phyloP scores from a whole-genome alignment of 305 asterid species.

The Fraxinus ornus region DNA sequence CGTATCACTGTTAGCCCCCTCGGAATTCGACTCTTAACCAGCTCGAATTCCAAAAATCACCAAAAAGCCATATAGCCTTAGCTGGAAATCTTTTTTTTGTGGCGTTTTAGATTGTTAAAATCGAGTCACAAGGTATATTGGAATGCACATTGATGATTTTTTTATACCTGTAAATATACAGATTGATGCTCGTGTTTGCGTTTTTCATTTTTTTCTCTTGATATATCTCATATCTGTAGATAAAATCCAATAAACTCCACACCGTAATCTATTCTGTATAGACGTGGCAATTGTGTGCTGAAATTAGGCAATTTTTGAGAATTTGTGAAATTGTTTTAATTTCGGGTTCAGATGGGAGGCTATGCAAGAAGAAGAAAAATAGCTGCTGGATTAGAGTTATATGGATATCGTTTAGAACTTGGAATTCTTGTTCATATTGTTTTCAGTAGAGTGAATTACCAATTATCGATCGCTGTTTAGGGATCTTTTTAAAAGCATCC shows the following conservation, averaged over 20 bases:
- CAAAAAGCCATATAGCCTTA: neutral
- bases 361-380: neutral
- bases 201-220: neutral
- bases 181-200: neutral
- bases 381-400: neutral
- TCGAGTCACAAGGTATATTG: neutral
- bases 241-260: neutral
- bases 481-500: neutral
- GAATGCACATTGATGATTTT: neutral
- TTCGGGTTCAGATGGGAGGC: conserved; percentile 4
- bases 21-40: neutral
- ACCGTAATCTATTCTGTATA: neutral
- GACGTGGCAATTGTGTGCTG: neutral
- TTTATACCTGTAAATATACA: neutral
- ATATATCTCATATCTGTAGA: neutral
- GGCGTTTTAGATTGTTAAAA: conserved; percentile 1
- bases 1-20: neutral
- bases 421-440: neutral
- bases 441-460: neutral
- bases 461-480: neutral
- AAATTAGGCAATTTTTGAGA: conserved; percentile 16
- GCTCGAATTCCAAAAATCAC: neutral
- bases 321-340: conserved; percentile 17
- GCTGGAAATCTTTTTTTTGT: neutral
- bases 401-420: neutral